Evolutionary conservation across 495 filamentous ascomycete species (phyloP).

Genomic region (Hypoxylon perforatum): DNA sequence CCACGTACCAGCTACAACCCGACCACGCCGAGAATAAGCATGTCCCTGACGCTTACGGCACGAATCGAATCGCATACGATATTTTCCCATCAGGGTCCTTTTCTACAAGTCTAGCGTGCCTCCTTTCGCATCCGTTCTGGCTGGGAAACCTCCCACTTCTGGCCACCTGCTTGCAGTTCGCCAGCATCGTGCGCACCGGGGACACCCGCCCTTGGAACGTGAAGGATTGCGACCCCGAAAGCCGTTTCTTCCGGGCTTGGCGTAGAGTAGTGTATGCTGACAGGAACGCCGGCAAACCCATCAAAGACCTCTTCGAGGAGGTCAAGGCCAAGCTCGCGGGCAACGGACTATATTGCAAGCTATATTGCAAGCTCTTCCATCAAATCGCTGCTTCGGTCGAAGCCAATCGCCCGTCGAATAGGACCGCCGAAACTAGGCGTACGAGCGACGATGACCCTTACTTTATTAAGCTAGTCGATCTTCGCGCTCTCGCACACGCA

Average conservation of each 20-base stretch:
- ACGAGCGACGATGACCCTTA: constrained; percentile 2
- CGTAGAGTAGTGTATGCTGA: not conserved
- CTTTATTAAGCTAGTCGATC: not conserved
- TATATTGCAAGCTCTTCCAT: no score
- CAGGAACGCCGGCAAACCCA: no score
- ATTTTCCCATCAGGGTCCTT: constrained; percentile 2
- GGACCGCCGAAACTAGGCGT: not conserved
- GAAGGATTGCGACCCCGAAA: not conserved
- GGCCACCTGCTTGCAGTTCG: constrained; percentile 1
- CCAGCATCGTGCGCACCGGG: not conserved
- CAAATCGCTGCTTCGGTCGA: no score
- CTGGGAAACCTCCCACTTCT: not conserved
- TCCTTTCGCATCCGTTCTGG: not conserved
- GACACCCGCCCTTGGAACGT: not conserved
- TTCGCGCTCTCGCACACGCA: not conserved
- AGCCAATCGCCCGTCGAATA: not conserved
- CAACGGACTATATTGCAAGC: no score
- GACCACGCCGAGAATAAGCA: not conserved
- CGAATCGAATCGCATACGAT: not conserved
- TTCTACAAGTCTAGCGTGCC: not conserved
- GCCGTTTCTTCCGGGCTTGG: constrained; percentile 1
- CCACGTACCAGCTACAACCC: not conserved
- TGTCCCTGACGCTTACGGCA: no score
- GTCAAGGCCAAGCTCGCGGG: no score
- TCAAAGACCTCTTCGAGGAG: no score